Evolutionary conservation across 2,329 filamentous ascomycete species (phyloP).

Genomic region (Pyricularia grisea): DNA sequence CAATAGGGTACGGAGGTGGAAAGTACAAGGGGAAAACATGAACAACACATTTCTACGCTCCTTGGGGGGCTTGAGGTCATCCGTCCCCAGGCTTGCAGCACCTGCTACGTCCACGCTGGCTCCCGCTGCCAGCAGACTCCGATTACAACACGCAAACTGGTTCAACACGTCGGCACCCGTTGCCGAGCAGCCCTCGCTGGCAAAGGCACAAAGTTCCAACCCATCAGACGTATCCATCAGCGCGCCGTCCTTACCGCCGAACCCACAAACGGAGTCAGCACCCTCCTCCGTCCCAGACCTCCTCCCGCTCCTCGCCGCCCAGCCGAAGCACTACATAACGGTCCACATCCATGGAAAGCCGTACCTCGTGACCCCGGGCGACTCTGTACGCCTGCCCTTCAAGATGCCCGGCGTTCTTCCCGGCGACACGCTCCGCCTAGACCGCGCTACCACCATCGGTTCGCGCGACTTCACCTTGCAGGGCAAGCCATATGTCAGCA

Average conservation of each 20-base stretch:
- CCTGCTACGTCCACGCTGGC: neutral
- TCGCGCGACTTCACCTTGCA: slow-evolving; percentile 86
- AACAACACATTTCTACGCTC: neutral
- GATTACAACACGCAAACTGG: neutral
- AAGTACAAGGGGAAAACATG: neutral
- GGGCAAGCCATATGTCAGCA: slow-evolving; percentile 72
- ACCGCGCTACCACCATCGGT: slow-evolving; percentile 74
- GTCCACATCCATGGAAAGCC: slow-evolving; percentile 70
- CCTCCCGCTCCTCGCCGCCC: slow-evolving; percentile 62
- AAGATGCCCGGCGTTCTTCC: slow-evolving; percentile 66
- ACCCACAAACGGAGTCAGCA: neutral
- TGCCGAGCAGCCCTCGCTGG: neutral
- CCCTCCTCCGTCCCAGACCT: slow-evolving; percentile 37
- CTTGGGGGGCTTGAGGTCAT: neutral
- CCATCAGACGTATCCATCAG: neutral
- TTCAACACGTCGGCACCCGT: slow-evolving; percentile 1
- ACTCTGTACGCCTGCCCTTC: slow-evolving; percentile 69
- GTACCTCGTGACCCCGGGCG: slow-evolving; percentile 71
- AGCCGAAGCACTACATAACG: slow-evolving; percentile 70
- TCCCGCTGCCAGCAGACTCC: neutral
- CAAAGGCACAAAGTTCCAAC: neutral
- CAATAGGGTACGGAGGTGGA: neutral
- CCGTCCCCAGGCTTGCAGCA: neutral
- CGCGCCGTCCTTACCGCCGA: neutral
- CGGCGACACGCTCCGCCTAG: slow-evolving; percentile 80